Percentiles rank a stretch among this genome's conserved stretches.
Evolutionary conservation across 352 stramenopile genomes (phyloP).

Genomic region (Pelagophyceae sp.): DNA sequence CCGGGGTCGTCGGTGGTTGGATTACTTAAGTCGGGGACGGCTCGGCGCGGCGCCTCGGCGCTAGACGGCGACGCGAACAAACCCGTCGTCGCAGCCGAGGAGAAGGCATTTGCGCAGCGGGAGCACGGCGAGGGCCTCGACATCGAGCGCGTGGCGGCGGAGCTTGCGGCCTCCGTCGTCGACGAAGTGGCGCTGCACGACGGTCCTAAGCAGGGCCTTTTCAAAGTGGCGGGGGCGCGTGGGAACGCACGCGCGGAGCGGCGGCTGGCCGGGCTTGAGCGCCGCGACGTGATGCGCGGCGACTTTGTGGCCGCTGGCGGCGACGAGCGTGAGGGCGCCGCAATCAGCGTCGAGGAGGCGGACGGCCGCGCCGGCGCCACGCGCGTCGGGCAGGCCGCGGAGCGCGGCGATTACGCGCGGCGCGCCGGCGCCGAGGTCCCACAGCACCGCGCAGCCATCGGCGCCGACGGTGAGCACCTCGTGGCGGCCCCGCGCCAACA

Average conservation of each 20-base stretch:
- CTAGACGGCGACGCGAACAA: slow-evolving; percentile 18
- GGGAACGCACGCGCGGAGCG: neutral
- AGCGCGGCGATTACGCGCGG: neutral
- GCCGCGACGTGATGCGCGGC: slow-evolving; percentile 15
- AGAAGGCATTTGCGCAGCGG: slow-evolving; percentile 24
- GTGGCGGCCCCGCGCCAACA: neutral
- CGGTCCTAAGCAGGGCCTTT: slow-evolving; percentile 4
- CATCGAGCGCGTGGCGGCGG: slow-evolving; percentile 19
- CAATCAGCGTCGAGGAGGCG: neutral
- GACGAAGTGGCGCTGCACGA: slow-evolving; percentile 25
- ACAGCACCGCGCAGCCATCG: slow-evolving; percentile 2
- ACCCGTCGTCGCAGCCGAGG: slow-evolving; percentile 29
- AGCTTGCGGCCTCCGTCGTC: slow-evolving; percentile 20
- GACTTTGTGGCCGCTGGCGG: slow-evolving; percentile 26
- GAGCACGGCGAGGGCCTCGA: slow-evolving; percentile 23
- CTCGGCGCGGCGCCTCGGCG: too few relatives aligned
- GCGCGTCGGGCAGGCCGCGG: slow-evolving; percentile 13
- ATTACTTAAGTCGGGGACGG: too few relatives aligned
- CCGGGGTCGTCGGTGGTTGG: too few relatives aligned
- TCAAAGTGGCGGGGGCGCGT: too few relatives aligned
- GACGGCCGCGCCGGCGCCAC: neutral
- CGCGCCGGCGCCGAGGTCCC: neutral
- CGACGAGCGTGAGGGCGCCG: slow-evolving; percentile 19
- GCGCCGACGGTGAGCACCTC: neutral
- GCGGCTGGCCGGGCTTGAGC: neutral